These are phyloP conservation scores for Tulasnella sp. DNA, from an alignment of 768 basidiomycete genomes.

Conservation along the genomic window DNA sequence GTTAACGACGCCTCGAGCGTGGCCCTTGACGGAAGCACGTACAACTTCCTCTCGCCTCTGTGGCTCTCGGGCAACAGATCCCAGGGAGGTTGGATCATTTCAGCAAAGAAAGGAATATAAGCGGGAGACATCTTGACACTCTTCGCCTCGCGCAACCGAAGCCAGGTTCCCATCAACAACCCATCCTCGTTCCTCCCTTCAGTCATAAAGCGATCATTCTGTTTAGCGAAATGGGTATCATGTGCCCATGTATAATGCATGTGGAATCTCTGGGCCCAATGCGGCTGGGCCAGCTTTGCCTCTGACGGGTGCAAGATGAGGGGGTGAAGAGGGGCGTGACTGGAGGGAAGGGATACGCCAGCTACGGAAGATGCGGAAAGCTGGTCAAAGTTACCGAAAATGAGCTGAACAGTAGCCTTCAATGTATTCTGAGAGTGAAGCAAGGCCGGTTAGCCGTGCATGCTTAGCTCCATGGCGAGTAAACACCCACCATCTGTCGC, in stretches of 20 bases:
- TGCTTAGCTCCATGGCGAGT: neutral
- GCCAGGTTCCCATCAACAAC: neutral
- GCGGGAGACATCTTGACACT: neutral
- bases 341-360: neutral
- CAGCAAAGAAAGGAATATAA: neutral
- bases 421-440: neutral
- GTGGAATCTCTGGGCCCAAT: neutral
- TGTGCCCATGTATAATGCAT: neutral
- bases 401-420: neutral
- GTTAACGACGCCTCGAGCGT: no score
- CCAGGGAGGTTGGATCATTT: neutral
- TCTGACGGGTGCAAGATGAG: neutral
- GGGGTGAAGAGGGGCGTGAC: neutral
- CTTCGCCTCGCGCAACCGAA: neutral
- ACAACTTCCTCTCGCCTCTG: neutral
- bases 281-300: neutral
- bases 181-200: neutral
- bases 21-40: neutral
- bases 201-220: neutral
- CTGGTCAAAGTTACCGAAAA: neutral
- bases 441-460: neutral
- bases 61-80: neutral
- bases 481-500: conserved; percentile 1
- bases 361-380: neutral
- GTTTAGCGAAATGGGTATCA: neutral